Evolutionary conservation across 768 basidiomycete species (phyloP).

Genomic region (Mycena polygramma): DNA sequence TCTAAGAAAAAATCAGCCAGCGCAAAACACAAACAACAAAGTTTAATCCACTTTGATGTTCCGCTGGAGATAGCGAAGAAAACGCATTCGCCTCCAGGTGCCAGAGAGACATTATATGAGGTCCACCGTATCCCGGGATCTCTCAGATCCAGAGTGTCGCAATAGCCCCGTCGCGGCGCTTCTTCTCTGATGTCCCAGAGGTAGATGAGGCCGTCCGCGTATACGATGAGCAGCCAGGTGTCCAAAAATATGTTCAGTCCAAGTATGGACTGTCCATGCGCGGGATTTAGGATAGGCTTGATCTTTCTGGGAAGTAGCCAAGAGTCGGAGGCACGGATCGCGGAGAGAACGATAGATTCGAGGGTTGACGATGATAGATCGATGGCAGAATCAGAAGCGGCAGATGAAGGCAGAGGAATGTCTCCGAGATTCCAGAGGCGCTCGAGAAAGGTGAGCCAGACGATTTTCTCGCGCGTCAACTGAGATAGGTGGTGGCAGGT

Average conservation of each 20-base stretch:
- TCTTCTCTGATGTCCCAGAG: conserved; percentile 55
- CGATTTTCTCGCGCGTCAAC: conserved; percentile 25
- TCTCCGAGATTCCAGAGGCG: conserved; percentile 17
- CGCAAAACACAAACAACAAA: neutral
- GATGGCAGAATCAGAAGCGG: neutral
- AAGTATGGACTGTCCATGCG: neutral
- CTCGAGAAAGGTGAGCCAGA: conserved; percentile 28
- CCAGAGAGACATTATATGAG: conserved; percentile 21
- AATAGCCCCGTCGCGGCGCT: conserved; percentile 21
- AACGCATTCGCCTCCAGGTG: neutral
- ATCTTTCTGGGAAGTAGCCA: conserved; percentile 27
- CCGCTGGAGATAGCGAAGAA: conserved; percentile 25
- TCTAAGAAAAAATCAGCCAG: neutral
- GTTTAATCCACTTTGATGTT: conserved; percentile 13
- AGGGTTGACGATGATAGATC: conserved; percentile 16
- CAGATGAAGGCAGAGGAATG: conserved; percentile 23
- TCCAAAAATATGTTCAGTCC: conserved; percentile 58
- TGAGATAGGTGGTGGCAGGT: conserved; percentile 16
- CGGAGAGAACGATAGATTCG: conserved; percentile 30
- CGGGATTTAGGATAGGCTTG: neutral
- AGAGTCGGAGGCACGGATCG: conserved; percentile 14
- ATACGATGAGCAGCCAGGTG: conserved; percentile 62
- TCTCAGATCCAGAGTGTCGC: conserved; percentile 23
- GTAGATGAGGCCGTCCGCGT: conserved; percentile 55
- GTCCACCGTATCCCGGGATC: conserved; percentile 24